Evolutionary conservation across 257 asterid genomes (phyloP), one percentile per base, ranked within the genome.

Genomic region (Jasminum sambac): DNA sequence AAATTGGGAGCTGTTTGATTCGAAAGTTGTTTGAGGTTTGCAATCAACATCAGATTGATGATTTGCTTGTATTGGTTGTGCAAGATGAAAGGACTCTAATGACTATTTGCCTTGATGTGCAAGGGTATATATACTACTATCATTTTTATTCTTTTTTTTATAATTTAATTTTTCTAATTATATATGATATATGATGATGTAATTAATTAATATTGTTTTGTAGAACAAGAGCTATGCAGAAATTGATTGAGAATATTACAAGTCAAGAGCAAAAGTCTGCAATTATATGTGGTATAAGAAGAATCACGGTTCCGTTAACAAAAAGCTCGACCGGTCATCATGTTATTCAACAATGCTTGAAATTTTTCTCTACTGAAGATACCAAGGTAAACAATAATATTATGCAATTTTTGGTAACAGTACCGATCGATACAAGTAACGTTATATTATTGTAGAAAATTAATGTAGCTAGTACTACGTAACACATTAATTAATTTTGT

Each of bases 21-120:
- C 89, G 82, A 70, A 84, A 84, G 63, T n/a, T 82, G 40, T 44
- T 84, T 60, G 80, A 78, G 11, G 82, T 77, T 46, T 84, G 89
- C 81, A 60, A 44, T 36, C 82, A 84, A 68, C 77, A 75, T 8
- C 89, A 84, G 41, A 82, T 70, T 50, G 57, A 74, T 30, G 73
- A 68, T 48, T 66, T 84, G 55, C 82, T 79, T 67, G 61, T 66
- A 5, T 62, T 42, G 77, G 75, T 77, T 34, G 77, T 86, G 55
- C 68, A 60, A n/a, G 68, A 69, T 17, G 76, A 67, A 13, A 81
- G 80, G 42, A 79, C 63, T 52, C 83, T 72, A 13, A 36, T 77
- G 46, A 25, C 36, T 57, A 52, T 83, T 48, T 79, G 78, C 50
- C 41, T 78, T 42, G 71, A 80, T 40, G 24, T 72, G 2, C 76